Conservation (phyloP, 495 filamentous ascomycete species). For the Penicillium malachiteum region DNA sequence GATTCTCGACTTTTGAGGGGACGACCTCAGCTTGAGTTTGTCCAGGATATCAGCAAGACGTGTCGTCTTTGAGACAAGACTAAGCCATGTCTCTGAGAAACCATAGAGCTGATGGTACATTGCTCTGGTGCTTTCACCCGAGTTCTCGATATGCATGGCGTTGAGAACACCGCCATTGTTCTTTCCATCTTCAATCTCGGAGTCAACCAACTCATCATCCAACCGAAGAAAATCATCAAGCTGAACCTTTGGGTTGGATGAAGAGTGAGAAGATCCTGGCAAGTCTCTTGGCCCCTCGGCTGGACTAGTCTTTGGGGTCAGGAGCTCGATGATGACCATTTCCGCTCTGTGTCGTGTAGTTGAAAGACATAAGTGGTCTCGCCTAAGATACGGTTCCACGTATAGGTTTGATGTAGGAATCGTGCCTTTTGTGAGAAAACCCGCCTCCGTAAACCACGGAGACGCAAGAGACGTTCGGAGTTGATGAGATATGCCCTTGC, state of each 20-base stretch:
- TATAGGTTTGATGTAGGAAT: slow-evolving; percentile 25
- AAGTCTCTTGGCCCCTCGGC: no score
- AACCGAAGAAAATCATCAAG: no score
- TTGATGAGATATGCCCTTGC: slow-evolving; percentile 26
- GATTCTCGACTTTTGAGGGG: not conserved
- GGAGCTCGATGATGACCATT: no score
- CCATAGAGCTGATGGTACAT: slow-evolving; percentile 27
- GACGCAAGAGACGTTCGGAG: slow-evolving; percentile 24
- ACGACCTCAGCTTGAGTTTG: slow-evolving; percentile 11
- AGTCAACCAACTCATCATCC: no score
- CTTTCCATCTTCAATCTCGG: no score
- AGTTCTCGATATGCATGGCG: slow-evolving; percentile 26
- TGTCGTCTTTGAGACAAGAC: slow-evolving; percentile 29
- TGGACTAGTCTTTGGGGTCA: no score
- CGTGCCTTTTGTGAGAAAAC: slow-evolving; percentile 26
- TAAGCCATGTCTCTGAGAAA: slow-evolving; percentile 32
- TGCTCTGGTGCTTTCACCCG: slow-evolving; percentile 16
- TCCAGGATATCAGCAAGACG: slow-evolving; percentile 29
- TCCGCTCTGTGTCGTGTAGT: slow-evolving; percentile 14
- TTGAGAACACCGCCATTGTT: not conserved
- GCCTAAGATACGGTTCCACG: slow-evolving; percentile 28
- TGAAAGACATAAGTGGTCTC: slow-evolving; percentile 25
- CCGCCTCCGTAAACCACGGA: slow-evolving; percentile 21
- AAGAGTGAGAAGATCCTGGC: no score
- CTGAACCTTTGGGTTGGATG: no score